These are phyloP conservation scores for Ammopiptanthus mongolicus DNA, from an alignment of 306 rosid genomes.

Conservation along the genomic window DNA sequence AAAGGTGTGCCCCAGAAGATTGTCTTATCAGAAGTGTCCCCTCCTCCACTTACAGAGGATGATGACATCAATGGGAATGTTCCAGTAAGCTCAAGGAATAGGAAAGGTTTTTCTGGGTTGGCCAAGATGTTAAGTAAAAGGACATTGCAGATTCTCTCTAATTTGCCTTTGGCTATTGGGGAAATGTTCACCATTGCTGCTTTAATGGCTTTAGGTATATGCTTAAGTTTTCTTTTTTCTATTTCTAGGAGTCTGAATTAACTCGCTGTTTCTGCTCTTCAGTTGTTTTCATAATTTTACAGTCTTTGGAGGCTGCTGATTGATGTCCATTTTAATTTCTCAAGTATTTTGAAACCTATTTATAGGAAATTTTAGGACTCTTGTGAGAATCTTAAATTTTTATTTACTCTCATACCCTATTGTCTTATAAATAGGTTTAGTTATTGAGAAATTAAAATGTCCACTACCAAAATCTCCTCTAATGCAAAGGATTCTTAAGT, in stretches of 20 bases:
- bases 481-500: neutral
- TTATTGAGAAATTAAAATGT: neutral
- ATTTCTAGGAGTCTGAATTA: neutral
- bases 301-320: neutral
- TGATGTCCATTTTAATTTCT: neutral
- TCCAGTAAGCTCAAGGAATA: slow-evolving; percentile 30
- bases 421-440: neutral
- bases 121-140: slow-evolving; percentile 49
- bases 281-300: neutral
- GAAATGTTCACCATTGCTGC: slow-evolving; percentile 82
- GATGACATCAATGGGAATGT: slow-evolving; percentile 32
- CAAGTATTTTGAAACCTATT: neutral
- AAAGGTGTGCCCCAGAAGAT: slow-evolving; percentile 50
- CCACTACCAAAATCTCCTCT: neutral
- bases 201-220: slow-evolving; percentile 77
- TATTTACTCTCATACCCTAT: neutral
- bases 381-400: neutral
- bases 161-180: slow-evolving; percentile 91
- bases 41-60: slow-evolving; percentile 50
- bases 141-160: slow-evolving; percentile 61
- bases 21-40: slow-evolving; percentile 58
- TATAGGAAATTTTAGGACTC: neutral
- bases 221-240: slow-evolving; percentile 5
- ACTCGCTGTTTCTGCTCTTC: neutral
- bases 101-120: slow-evolving; percentile 30